Conservation (phyloP, 805 yeast species). For the Yarrowia sp. region DNA sequence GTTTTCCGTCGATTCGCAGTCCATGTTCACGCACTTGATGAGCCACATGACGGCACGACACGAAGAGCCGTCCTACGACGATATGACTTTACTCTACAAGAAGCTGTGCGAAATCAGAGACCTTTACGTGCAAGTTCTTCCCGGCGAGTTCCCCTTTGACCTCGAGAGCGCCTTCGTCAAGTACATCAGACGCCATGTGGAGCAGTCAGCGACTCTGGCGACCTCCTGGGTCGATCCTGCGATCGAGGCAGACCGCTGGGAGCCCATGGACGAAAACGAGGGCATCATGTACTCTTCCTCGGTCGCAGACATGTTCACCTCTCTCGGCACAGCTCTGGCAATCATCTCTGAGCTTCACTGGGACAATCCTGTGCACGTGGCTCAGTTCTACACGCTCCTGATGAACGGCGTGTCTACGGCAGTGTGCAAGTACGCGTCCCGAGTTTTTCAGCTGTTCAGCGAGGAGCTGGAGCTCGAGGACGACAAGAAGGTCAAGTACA, state of each 20-base stretch:
- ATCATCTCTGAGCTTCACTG: slow-evolving; percentile 63
- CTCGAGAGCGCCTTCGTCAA: slow-evolving; percentile 57
- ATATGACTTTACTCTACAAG: slow-evolving; percentile 57
- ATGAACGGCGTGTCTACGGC: slow-evolving; percentile 64
- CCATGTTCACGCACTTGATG: slow-evolving; percentile 38
- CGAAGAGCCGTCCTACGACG: slow-evolving; percentile 46
- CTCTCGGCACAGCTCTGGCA: slow-evolving; percentile 56
- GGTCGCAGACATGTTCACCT: slow-evolving; percentile 62
- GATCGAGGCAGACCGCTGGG: slow-evolving; percentile 55
- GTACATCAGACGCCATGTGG: slow-evolving; percentile 45
- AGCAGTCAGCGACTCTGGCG: slow-evolving; percentile 48
- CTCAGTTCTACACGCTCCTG: slow-evolving; percentile 58
- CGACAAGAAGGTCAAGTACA: slow-evolving; percentile 23
- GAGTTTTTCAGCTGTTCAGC: slow-evolving; percentile 34
- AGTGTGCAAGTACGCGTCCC: slow-evolving; percentile 41
- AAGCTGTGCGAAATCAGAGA: slow-evolving; percentile 53
- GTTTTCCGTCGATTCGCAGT: slow-evolving; percentile 39
- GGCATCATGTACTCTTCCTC: slow-evolving; percentile 52
- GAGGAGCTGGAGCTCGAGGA: slow-evolving; percentile 34
- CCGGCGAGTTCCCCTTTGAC: slow-evolving; percentile 49
- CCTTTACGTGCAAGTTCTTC: slow-evolving; percentile 47
- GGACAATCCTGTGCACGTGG: slow-evolving; percentile 61
- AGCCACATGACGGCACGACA: slow-evolving; percentile 31
- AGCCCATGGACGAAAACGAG: slow-evolving; percentile 47
- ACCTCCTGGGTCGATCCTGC: slow-evolving; percentile 53